Evolutionary conservation across 2,329 filamentous ascomycete species (phyloP).

Genomic region (Colletotrichum spaethianum): DNA sequence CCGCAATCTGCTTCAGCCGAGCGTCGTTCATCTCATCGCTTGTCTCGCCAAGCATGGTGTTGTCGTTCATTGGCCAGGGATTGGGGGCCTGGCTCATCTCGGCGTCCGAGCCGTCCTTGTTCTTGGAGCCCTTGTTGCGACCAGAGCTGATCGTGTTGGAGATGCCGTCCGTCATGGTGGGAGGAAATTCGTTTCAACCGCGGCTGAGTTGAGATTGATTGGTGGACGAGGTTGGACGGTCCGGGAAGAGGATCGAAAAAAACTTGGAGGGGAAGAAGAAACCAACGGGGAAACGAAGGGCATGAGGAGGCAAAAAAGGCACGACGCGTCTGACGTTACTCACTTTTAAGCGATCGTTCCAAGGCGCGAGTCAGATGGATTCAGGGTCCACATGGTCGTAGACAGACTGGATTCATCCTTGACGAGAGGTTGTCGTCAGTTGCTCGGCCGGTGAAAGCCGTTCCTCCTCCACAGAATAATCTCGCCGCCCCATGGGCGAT

Average conservation of each 20-base stretch:
- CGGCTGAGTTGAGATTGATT: neutral
- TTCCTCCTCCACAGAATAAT: conserved; percentile 38
- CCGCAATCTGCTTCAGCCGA: conserved; percentile 62
- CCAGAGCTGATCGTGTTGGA: conserved; percentile 22
- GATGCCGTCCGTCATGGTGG: conserved; percentile 34
- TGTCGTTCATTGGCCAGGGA: conserved; percentile 35
- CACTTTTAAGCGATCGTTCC: conserved; percentile 20
- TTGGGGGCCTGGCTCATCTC: conserved; percentile 32
- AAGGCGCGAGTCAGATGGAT: conserved; percentile 30
- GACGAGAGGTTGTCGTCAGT: conserved; percentile 34
- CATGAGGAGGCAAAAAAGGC: conserved; percentile 14
- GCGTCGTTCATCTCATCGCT: conserved; percentile 52
- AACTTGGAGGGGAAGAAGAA: neutral
- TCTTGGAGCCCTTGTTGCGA: conserved; percentile 28
- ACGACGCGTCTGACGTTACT: conserved; percentile 28
- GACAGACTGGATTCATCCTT: conserved; percentile 18
- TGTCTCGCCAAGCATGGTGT: conserved; percentile 39
- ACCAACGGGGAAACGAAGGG: conserved; percentile 7
- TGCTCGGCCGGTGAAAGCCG: conserved; percentile 23
- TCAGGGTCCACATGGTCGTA: conserved; percentile 29
- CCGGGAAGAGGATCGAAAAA: conserved; percentile 1
- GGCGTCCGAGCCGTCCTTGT: conserved; percentile 26
- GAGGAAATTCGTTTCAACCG: neutral
- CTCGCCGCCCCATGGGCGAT: conserved; percentile 37
- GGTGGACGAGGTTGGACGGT: neutral